Conservation (phyloP, 2,329 filamentous ascomycete species). For the Colletotrichum plurivorum region DNA sequence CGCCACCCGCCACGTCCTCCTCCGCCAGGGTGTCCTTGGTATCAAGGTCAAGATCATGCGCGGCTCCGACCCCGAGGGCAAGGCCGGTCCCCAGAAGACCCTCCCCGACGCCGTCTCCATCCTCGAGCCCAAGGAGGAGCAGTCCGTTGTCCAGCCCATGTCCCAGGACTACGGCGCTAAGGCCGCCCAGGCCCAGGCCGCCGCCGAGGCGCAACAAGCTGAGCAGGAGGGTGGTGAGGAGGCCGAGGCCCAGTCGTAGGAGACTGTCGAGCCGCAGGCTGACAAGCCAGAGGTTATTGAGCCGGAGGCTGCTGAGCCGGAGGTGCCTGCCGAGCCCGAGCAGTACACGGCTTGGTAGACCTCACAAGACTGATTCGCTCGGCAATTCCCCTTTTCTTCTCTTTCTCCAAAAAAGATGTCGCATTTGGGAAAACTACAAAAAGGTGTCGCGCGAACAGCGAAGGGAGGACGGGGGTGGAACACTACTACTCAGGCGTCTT, state of each 20-base stretch:
- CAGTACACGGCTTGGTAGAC: slow-evolving; percentile 2
- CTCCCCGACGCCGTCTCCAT: slow-evolving; percentile 99
- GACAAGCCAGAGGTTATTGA: background rate
- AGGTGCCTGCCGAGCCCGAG: background rate
- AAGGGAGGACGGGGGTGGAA: slow-evolving; percentile 41
- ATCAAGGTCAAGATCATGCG: slow-evolving; percentile 99
- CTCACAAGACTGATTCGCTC: slow-evolving; percentile 12
- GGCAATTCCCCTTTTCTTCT: slow-evolving; percentile 25
- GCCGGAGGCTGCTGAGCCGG: background rate
- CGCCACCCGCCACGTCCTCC: slow-evolving; percentile 98
- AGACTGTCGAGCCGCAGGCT: slow-evolving; percentile 43
- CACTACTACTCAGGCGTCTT: slow-evolving; percentile 44
- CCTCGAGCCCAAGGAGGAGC: slow-evolving; percentile 99
- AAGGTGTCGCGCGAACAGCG: slow-evolving; percentile 33
- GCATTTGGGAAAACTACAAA: slow-evolving; percentile 27
- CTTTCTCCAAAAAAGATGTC: slow-evolving; percentile 25
- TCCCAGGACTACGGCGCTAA: slow-evolving; percentile 99
- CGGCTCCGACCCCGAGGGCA: slow-evolving; percentile 98
- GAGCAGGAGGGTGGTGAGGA: slow-evolving; percentile 70
- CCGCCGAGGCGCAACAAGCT: slow-evolving; percentile 73
- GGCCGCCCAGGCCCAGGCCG: slow-evolving; percentile 76
- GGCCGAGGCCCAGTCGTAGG: slow-evolving; percentile 63
- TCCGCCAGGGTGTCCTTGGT: slow-evolving; percentile 99
- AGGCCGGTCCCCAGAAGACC: slow-evolving; percentile 96
- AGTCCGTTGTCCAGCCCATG: slow-evolving; percentile 92